Percentiles rank a stretch among this genome's conserved stretches.
These are phyloP conservation scores for Xylaria curta DNA, from an alignment of 495 filamentous ascomycete genomes.

Conservation along the genomic window DNA sequence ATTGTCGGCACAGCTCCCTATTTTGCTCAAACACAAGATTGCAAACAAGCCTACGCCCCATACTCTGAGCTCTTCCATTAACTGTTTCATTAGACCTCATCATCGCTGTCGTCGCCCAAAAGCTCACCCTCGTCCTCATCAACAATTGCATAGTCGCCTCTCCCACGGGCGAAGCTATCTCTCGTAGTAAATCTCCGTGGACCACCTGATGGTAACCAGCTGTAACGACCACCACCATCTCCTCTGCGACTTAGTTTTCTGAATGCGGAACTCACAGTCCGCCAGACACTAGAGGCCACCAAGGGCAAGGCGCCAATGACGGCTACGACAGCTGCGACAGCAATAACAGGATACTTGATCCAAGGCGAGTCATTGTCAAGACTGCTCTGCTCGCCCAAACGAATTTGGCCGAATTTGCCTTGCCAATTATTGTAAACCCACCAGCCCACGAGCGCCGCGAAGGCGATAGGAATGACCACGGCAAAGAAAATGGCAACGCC, in stretches of 20 bases:
- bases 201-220: slow-evolving; percentile 54
- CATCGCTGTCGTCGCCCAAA: slow-evolving; percentile 90
- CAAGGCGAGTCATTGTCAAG: slow-evolving; percentile 71
- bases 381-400: slow-evolving; percentile 69
- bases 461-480: slow-evolving; percentile 71
- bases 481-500: slow-evolving; percentile 86
- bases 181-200: slow-evolving; percentile 77
- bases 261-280: slow-evolving; percentile 57
- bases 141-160: slow-evolving; percentile 84
- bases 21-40: not conserved
- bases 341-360: slow-evolving; percentile 79
- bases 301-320: slow-evolving; percentile 77
- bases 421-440: slow-evolving; percentile 87
- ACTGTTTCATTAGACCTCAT: slow-evolving; percentile 65
- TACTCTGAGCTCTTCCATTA: slow-evolving; percentile 2
- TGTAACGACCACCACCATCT: slow-evolving; percentile 47
- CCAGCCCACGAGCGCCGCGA: slow-evolving; percentile 77
- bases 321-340: slow-evolving; percentile 77
- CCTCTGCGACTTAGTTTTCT: slow-evolving; percentile 49
- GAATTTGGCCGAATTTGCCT: slow-evolving; percentile 88
- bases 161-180: slow-evolving; percentile 81
- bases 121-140: slow-evolving; percentile 94
- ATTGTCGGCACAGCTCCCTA: not conserved
- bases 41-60: not conserved
- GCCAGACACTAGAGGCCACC: slow-evolving; percentile 69